These are phyloP conservation scores for Hysterangium stoloniferum DNA, from an alignment of 768 basidiomycete species.

Conservation along the genomic window DNA sequence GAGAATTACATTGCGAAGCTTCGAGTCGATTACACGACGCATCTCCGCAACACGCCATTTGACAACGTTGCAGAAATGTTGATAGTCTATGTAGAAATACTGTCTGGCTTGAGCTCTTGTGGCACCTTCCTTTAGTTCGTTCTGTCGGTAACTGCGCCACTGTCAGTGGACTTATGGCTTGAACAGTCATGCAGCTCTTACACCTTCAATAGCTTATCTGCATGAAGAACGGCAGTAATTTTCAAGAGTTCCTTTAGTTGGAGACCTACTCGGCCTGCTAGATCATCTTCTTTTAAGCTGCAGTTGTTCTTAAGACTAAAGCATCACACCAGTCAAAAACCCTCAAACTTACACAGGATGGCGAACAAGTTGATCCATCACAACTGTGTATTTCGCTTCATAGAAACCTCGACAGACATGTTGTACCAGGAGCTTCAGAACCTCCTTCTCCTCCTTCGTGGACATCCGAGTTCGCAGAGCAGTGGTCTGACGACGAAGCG, in stretches of 20 bases:
- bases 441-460: slow-evolving; percentile 71
- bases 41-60: slow-evolving; percentile 96
- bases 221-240: slow-evolving; percentile 72
- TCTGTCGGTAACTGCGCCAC: slow-evolving; percentile 67
- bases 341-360: slow-evolving; percentile 81
- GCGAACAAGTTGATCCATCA: slow-evolving; percentile 89
- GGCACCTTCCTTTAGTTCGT: slow-evolving; percentile 85
- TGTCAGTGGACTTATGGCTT: slow-evolving; percentile 2
- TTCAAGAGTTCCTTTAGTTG: slow-evolving; percentile 88
- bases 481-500: neutral
- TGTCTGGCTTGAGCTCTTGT: slow-evolving; percentile 81
- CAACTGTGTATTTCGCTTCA: slow-evolving; percentile 83
- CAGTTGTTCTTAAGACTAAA: slow-evolving; percentile 15
- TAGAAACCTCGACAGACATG: slow-evolving; percentile 93
- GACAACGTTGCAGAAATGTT: slow-evolving; percentile 92
- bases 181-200: slow-evolving; percentile 2
- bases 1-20: slow-evolving; percentile 59
- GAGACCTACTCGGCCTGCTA: slow-evolving; percentile 85
- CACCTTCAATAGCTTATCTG: slow-evolving; percentile 56
- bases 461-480: slow-evolving; percentile 2
- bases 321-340: slow-evolving; percentile 20
- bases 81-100: slow-evolving; percentile 96
- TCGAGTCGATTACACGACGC: slow-evolving; percentile 82
- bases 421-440: slow-evolving; percentile 81
- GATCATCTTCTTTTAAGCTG: slow-evolving; percentile 89